Evolutionary conservation across 345 rosid genomes (phyloP).

Genomic region (Linum lewisii): DNA sequence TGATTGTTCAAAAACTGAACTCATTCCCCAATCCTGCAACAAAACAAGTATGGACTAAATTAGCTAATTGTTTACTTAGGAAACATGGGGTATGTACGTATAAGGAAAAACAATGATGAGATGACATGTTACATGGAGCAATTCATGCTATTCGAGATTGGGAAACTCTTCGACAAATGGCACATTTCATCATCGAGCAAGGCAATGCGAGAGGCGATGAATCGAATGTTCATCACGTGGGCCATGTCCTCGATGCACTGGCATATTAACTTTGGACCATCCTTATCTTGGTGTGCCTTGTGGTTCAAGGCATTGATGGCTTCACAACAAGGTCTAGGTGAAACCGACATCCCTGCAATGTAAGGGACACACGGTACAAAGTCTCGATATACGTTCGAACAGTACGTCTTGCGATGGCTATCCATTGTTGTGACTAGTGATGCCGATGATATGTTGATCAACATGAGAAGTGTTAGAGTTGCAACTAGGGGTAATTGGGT

Average conservation of each 20-base stretch:
- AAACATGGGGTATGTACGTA: no score
- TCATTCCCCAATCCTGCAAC: no score
- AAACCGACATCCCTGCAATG: not conserved
- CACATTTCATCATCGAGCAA: conserved; percentile 10
- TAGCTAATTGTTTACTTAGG: no score
- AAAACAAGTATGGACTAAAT: no score
- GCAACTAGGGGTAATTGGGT: no score
- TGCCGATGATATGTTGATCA: no score
- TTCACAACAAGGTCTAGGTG: conserved; percentile 9
- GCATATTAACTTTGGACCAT: conserved; percentile 12
- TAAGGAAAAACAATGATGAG: no score
- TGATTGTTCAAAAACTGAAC: no score
- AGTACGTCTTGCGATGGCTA: not conserved
- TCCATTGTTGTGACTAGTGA: no score
- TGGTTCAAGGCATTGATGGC: conserved; percentile 13
- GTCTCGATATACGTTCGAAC: not conserved
- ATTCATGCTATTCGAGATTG: conserved; percentile 27
- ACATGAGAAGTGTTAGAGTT: no score
- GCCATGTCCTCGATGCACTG: conserved; percentile 28
- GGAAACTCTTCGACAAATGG: conserved; percentile 21
- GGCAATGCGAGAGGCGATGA: conserved; percentile 8
- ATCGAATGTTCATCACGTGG: conserved; percentile 10
- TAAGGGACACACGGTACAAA: not conserved
- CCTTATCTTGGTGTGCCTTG: not conserved
- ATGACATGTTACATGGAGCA: conserved; percentile 31